phyloP scores from a whole-genome alignment of 106 monocot species.

The Platanthera zijinensis region DNA sequence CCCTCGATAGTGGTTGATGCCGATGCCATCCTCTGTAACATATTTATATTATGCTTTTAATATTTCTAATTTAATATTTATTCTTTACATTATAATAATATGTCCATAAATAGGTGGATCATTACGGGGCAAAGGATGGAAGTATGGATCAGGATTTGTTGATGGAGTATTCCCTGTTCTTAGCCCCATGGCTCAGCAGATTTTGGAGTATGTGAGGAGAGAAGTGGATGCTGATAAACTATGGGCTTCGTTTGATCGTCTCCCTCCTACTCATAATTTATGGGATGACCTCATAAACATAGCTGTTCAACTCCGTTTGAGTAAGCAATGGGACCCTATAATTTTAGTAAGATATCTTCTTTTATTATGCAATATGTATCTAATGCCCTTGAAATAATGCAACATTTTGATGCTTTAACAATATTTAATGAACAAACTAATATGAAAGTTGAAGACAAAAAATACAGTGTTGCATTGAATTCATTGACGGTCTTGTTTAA shows the following conservation, averaged over 20 bases:
- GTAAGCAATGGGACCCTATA: constrained; percentile 68
- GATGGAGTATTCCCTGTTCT: constrained; percentile 88
- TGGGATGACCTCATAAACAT: constrained; percentile 85
- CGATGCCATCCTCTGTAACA: background rate
- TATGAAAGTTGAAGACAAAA: too few relatives aligned
- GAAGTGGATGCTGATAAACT: constrained; percentile 43
- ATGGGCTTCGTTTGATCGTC: constrained; percentile 43
- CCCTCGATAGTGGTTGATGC: too few relatives aligned
- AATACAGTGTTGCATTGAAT: too few relatives aligned
- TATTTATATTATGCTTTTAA: too few relatives aligned
- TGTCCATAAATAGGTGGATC: constrained; percentile 47
- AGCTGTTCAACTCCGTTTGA: constrained; percentile 72
- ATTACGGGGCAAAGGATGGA: constrained; percentile 76
- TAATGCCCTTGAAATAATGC: background rate
- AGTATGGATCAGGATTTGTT: constrained; percentile 90
- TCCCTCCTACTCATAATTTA: constrained; percentile 57
- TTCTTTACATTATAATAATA: background rate
- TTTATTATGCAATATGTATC: background rate
- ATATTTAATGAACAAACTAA: too few relatives aligned
- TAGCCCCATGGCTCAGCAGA: constrained; percentile 67
- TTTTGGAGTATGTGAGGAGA: constrained; percentile 47
- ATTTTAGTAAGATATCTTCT: constrained; percentile 41
- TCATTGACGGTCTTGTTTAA: too few relatives aligned
- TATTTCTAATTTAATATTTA: too few relatives aligned
- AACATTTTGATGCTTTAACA: too few relatives aligned